phyloP scores from a whole-genome alignment of 441 rosid species.

The Biscutella laevigata region DNA sequence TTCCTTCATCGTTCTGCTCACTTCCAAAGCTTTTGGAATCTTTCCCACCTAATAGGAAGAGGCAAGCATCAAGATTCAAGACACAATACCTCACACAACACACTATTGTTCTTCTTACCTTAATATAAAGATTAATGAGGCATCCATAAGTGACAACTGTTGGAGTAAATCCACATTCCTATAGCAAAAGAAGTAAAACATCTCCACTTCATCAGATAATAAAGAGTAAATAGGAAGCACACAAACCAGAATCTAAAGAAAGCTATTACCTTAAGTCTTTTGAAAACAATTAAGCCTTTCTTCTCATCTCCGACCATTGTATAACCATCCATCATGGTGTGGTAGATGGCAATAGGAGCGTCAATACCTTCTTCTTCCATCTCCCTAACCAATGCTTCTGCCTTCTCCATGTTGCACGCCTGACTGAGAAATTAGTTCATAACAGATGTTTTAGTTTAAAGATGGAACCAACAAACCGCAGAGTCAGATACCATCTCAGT shows the following conservation, averaged over 20 bases:
- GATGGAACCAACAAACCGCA: neutral
- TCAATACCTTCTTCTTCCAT: slow-evolving; percentile 98
- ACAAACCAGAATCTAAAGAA: neutral
- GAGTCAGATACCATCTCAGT: neutral
- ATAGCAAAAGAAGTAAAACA: slow-evolving; percentile 16
- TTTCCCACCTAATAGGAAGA: slow-evolving; percentile 59
- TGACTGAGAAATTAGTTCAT: slow-evolving; percentile 41
- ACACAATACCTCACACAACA: slow-evolving; percentile 1
- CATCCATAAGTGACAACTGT: slow-evolving; percentile 86
- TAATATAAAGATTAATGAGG: slow-evolving; percentile 68
- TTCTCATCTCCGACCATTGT: slow-evolving; percentile 68
- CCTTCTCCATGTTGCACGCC: slow-evolving; percentile 66
- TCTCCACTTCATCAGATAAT: slow-evolving; percentile 5
- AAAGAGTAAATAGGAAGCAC: neutral
- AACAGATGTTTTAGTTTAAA: slow-evolving; percentile 1
- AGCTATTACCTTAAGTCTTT: slow-evolving; percentile 71
- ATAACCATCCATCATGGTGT: slow-evolving; percentile 96
- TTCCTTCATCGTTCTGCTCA: slow-evolving; percentile 66
- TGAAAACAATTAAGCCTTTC: slow-evolving; percentile 73
- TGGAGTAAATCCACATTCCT: slow-evolving; percentile 92
- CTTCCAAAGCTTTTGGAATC: slow-evolving; percentile 73
- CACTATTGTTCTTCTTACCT: slow-evolving; percentile 37
- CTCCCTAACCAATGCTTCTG: slow-evolving; percentile 81
- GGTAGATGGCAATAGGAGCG: slow-evolving; percentile 84
- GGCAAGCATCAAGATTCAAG: slow-evolving; percentile 5